These are phyloP conservation scores for Fusarium nygamai DNA, from an alignment of 2,329 filamentous ascomycete genomes.

Conservation along the genomic window DNA sequence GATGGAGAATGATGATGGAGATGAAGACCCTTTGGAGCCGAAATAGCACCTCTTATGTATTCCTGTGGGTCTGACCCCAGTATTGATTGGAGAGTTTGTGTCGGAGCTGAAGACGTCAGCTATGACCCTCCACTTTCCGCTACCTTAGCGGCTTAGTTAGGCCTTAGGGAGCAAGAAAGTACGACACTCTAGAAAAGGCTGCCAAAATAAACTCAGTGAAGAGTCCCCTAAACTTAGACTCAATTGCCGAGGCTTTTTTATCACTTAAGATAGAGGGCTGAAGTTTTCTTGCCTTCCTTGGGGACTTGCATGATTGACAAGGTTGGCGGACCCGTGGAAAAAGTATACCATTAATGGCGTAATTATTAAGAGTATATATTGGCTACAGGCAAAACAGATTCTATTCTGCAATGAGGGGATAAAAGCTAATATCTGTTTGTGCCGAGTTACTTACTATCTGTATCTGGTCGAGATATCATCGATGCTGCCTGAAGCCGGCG, in stretches of 20 bases:
- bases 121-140: conserved; percentile 28
- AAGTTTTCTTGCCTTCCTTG: background rate
- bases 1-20: background rate
- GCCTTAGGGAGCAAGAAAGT: background rate
- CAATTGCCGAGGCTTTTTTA: background rate
- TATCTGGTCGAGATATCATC: background rate
- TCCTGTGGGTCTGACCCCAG: background rate
- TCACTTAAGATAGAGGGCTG: background rate
- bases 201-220: background rate
- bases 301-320: background rate
- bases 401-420: background rate
- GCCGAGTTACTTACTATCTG: background rate
- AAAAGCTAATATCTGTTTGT: background rate
- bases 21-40: background rate
- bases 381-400: background rate
- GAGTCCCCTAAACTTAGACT: background rate
- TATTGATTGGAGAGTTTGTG: background rate
- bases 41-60: background rate
- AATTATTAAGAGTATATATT: background rate
- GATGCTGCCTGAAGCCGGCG: background rate
- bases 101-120: conserved; percentile 29
- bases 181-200: background rate
- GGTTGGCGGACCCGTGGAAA: background rate
- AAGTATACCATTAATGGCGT: background rate
- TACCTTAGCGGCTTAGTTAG: background rate